Evolutionary conservation across 306 rosid genomes (phyloP), one percentile per base, ranked within the genome.

Genomic region (Dalbergia cochinchinensis): DNA sequence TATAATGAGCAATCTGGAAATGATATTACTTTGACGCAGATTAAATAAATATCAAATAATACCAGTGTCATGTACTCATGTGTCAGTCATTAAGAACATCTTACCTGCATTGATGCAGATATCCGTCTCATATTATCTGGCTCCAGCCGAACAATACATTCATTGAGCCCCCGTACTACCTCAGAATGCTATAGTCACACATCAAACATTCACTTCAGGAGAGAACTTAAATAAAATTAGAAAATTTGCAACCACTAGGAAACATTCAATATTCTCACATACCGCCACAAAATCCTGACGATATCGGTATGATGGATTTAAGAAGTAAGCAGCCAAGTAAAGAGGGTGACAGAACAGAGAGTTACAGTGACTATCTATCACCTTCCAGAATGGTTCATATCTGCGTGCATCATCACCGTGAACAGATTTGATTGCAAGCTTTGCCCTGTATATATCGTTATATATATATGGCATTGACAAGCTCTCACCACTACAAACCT

Each of bases 91-190:
- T 77, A 72, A 63, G 69, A 57, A 80, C 51, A 61, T 31, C 59
- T 77, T 77, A 90, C 99, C 90, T 94, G 99, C 95, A 89, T 87
- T 45, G 95, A 92, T 31, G 97, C 97, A 76, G 97, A 89, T 85
- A 92, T 88, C 79, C 97, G 91, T 80, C 93, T 88, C 69, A 81
- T 71, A 48, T 61, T 85, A 85, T 94, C 97, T 34, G 91, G 90
- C 87, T 94, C 99, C 83, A 92, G 81, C 82, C 99, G 88, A 48
- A 88, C 87, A 65, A 91, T 94, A 85, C 97, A 94, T 68, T 94
- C 97, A 20, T 91, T 94, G 79, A 92, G 87, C 75, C 97, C 97
- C 57, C 97, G 97, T 34, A 90, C 88, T 63, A 86, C 96, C 86
- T 94, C 98, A 1, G 93, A 82, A 80, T 91, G 95, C 99, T 94